Conservation (phyloP, 768 basidiomycete species). For the Arthromyces matolae region DNA sequence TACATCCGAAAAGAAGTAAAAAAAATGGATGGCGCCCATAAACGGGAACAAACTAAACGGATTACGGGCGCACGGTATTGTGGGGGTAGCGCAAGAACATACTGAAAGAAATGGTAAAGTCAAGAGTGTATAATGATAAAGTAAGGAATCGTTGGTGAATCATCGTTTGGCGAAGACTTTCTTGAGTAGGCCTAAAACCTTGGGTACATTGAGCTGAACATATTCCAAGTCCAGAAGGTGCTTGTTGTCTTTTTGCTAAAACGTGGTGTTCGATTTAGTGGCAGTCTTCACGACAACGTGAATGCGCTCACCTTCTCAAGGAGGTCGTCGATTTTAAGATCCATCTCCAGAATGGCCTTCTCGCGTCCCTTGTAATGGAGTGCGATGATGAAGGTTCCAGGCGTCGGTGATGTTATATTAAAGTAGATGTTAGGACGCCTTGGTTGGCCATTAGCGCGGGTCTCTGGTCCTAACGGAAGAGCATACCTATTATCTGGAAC, state of each 20-base stretch:
- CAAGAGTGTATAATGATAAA: conserved; percentile 27
- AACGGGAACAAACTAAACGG: conserved; percentile 12
- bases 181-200: conserved; percentile 87
- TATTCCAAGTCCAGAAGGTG: conserved; percentile 96
- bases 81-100: conserved; percentile 19
- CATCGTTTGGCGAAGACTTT: conserved; percentile 90
- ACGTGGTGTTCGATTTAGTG: conserved; percentile 2
- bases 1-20: conserved; percentile 29
- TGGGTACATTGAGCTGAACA: conserved; percentile 94
- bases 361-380: conserved; percentile 98
- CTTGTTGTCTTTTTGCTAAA: conserved; percentile 98
- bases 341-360: conserved; percentile 99
- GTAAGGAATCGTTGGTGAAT: conserved; percentile 26
- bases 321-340: conserved; percentile 96
- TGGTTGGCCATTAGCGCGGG: conserved; percentile 1
- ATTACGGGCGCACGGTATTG: conserved; percentile 8
- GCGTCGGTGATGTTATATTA: conserved; percentile 96
- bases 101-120: conserved; percentile 16
- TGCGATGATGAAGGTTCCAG: conserved; percentile 98
- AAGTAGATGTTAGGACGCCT: conserved; percentile 98
- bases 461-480: neutral
- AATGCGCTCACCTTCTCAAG: conserved; percentile 80
- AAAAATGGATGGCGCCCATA: conserved; percentile 14
- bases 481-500: conserved; percentile 94
- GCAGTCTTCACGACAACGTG: neutral